Conservation (phyloP, 495 filamentous ascomycete genomes). For the Annulohypoxylon maeteangense region DNA sequence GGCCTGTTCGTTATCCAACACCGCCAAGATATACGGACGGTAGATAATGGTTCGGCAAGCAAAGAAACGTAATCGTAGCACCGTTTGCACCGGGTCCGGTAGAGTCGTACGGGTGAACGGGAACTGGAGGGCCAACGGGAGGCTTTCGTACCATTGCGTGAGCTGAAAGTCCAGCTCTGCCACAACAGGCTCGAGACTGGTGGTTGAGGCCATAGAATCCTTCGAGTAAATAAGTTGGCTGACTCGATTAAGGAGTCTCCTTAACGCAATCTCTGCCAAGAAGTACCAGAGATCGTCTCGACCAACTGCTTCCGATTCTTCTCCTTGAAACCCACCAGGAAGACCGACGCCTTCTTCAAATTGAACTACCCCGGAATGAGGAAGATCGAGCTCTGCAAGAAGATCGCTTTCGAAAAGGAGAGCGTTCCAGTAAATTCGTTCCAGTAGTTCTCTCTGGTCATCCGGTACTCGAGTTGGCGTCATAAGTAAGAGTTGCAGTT, state of each 20-base stretch:
- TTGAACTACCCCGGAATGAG: constrained; percentile 82
- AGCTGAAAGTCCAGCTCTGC: constrained; percentile 84
- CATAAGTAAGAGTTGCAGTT: constrained; percentile 79
- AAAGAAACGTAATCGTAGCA: constrained; percentile 80
- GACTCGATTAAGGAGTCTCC: constrained; percentile 79
- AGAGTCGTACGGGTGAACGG: constrained; percentile 72
- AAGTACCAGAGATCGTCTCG: constrained; percentile 88
- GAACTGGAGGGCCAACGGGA: constrained; percentile 78
- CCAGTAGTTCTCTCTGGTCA: constrained; percentile 74
- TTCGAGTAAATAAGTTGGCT: constrained; percentile 84
- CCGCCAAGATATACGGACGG: constrained; percentile 82
- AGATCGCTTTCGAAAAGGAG: constrained; percentile 84
- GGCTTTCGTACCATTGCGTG: constrained; percentile 83
- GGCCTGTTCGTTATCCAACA: constrained; percentile 79
- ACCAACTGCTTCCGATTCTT: constrained; percentile 70
- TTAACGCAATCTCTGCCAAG: constrained; percentile 80
- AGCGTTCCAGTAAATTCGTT: constrained; percentile 85
- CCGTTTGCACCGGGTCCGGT: constrained; percentile 79
- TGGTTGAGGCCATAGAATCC: constrained; percentile 73
- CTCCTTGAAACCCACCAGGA: constrained; percentile 78
- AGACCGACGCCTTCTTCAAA: constrained; percentile 84
- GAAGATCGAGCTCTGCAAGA: constrained; percentile 81
- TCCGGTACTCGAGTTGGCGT: constrained; percentile 74
- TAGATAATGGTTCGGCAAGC: constrained; percentile 88
- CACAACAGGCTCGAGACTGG: constrained; percentile 77